Percentiles rank a stretch among this genome's conserved stretches.
Evolutionary conservation across 306 rosid genomes (phyloP).

Genomic region (Vicia sativa): DNA sequence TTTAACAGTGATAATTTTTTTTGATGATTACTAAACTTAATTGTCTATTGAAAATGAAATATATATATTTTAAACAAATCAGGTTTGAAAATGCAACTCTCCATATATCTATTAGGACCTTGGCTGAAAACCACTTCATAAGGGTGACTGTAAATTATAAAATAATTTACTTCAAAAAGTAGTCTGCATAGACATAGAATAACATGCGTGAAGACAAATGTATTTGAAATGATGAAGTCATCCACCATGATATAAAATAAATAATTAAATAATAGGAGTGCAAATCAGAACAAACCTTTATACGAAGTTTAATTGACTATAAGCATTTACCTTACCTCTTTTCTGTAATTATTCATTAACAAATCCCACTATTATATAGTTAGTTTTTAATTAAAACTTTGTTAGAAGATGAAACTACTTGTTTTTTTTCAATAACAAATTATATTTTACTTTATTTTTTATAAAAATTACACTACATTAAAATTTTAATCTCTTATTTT

Average conservation of each 20-base stretch:
- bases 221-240: slow-evolving; percentile 13
- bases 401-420: background rate
- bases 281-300: background rate
- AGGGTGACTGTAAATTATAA: slow-evolving; percentile 4
- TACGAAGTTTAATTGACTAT: background rate
- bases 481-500: too few species aligned
- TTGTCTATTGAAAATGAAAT: background rate
- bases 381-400: background rate
- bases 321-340: background rate
- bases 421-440: too few species aligned
- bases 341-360: background rate
- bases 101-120: slow-evolving; percentile 1
- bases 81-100: slow-evolving; percentile 5
- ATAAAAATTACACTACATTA: too few species aligned
- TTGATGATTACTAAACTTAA: background rate
- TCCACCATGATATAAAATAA: background rate
- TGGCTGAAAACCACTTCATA: slow-evolving; percentile 19
- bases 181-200: background rate
- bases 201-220: background rate
- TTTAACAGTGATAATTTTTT: background rate
- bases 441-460: too few species aligned
- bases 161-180: slow-evolving; percentile 6
- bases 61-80: background rate
- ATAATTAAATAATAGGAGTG: background rate
- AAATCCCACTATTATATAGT: background rate